Conservation (phyloP, 768 basidiomycete genomes). For the Lactarius akahatsu region DNA sequence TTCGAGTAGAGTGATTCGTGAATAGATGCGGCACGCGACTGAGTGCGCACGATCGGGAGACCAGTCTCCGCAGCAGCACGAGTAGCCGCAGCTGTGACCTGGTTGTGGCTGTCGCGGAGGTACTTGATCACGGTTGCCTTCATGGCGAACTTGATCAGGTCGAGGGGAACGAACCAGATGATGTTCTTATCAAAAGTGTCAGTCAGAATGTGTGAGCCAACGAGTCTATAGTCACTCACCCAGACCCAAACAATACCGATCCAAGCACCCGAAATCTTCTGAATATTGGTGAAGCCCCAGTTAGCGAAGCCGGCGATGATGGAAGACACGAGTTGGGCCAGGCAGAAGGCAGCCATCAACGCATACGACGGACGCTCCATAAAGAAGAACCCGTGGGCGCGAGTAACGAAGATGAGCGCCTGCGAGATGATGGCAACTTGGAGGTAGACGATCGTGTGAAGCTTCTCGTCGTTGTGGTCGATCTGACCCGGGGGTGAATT, state of each 20-base stretch:
- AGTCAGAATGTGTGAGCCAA: background rate
- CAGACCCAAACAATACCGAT: constrained; percentile 97
- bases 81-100: constrained; percentile 38
- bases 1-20: constrained; percentile 95
- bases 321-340: constrained; percentile 92
- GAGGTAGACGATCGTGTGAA: constrained; percentile 91
- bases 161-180: constrained; percentile 93
- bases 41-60: constrained; percentile 79
- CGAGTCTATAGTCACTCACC: constrained; percentile 47
- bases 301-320: constrained; percentile 93
- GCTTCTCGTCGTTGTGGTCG: constrained; percentile 61
- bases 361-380: constrained; percentile 93
- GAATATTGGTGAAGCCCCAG: constrained; percentile 92
- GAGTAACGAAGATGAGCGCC: constrained; percentile 94
- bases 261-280: constrained; percentile 84
- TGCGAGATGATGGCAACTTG: constrained; percentile 99
- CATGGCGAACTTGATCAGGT: constrained; percentile 95
- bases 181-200: constrained; percentile 63
- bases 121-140: constrained; percentile 87
- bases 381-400: constrained; percentile 94
- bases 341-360: constrained; percentile 83
- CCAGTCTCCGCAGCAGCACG: constrained; percentile 44
- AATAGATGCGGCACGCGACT: constrained; percentile 84
- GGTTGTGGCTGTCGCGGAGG: constrained; percentile 65
- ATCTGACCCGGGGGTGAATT: constrained; percentile 32